A percentile compares a stretch with the other conserved stretches of the same genome.
These are phyloP conservation scores for Thymus quinquecostatus DNA, from an alignment of 257 asterid species.

Conservation along the genomic window DNA sequence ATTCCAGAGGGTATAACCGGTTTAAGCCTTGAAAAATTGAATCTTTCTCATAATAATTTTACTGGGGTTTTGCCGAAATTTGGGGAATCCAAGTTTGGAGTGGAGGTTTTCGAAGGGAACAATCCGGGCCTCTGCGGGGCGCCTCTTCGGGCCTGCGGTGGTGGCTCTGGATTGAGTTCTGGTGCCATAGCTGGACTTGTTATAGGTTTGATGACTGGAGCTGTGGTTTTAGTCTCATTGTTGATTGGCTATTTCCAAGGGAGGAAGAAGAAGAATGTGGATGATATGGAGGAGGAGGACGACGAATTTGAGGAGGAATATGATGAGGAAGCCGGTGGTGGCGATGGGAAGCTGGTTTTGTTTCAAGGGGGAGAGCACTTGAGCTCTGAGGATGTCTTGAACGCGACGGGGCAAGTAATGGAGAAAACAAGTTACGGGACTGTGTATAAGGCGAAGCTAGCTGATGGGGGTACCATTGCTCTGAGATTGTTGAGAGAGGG, in stretches of 20 bases:
- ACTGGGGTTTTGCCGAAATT: constrained; percentile 84
- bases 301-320: constrained; percentile 71
- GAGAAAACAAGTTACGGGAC: constrained; percentile 97
- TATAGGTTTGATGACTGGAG: constrained; percentile 83
- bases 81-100: constrained; percentile 68
- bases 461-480: constrained; percentile 93
- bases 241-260: constrained; percentile 89
- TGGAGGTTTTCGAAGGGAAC: constrained; percentile 79
- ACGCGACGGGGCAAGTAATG: constrained; percentile 96
- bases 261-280: constrained; percentile 61
- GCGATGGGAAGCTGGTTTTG: constrained; percentile 81
- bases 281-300: constrained; percentile 59
- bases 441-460: constrained; percentile 86
- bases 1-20: constrained; percentile 62
- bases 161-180: constrained; percentile 71
- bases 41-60: constrained; percentile 91
- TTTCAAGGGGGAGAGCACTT: constrained; percentile 98
- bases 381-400: constrained; percentile 85
- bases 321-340: constrained; percentile 55
- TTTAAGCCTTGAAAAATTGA: constrained; percentile 66
- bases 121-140: constrained; percentile 80
- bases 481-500: constrained; percentile 94
- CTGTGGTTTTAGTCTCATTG: constrained; percentile 77
- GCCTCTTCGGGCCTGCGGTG: constrained; percentile 63
- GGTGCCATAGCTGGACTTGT: constrained; percentile 95